Percentiles rank a stretch among this genome's conserved stretches.
Conservation (phyloP, 139 green algal genomes). For the Deuterostichococcus epilithicus region DNA sequence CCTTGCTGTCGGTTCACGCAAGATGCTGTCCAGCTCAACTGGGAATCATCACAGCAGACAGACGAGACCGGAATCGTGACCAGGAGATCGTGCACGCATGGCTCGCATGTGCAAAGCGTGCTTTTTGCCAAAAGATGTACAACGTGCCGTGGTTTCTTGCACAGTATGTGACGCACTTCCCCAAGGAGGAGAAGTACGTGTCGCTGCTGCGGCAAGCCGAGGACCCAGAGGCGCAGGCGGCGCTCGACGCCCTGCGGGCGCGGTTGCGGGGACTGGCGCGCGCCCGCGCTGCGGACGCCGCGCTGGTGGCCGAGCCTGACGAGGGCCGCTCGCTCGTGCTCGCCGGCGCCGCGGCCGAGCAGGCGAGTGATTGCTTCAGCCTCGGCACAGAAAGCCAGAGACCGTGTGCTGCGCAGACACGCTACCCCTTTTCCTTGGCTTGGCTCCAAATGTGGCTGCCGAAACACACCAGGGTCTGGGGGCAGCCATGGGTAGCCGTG, state of each 20-base stretch:
- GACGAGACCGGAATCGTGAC: too few relatives aligned
- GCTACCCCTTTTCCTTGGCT: too few relatives aligned
- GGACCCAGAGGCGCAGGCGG: conserved; percentile 43
- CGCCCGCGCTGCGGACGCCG: conserved; percentile 39
- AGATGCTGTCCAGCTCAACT: too few relatives aligned
- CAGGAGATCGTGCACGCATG: too few relatives aligned
- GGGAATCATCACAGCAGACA: too few relatives aligned
- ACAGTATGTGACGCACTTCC: conserved; percentile 83
- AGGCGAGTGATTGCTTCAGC: background rate
- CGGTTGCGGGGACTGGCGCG: conserved; percentile 47
- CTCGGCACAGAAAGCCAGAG: too few relatives aligned
- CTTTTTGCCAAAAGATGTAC: too few relatives aligned
- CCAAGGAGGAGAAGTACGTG: conserved; percentile 83
- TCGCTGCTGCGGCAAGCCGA: conserved; percentile 56
- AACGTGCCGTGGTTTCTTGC: background rate
- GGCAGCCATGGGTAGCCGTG: too few relatives aligned
- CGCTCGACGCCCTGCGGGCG: conserved; percentile 47
- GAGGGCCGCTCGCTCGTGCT: conserved; percentile 43
- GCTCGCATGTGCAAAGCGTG: too few relatives aligned
- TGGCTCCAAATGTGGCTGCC: background rate
- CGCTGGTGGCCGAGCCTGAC: conserved; percentile 68
- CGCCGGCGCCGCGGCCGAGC: background rate
- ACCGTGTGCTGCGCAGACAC: too few relatives aligned
- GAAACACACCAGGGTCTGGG: background rate
- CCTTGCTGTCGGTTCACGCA: too few relatives aligned